These are phyloP conservation scores for Botrytis cinerea DNA, from an alignment of 2,329 filamentous ascomycete species.

Conservation along the genomic window DNA sequence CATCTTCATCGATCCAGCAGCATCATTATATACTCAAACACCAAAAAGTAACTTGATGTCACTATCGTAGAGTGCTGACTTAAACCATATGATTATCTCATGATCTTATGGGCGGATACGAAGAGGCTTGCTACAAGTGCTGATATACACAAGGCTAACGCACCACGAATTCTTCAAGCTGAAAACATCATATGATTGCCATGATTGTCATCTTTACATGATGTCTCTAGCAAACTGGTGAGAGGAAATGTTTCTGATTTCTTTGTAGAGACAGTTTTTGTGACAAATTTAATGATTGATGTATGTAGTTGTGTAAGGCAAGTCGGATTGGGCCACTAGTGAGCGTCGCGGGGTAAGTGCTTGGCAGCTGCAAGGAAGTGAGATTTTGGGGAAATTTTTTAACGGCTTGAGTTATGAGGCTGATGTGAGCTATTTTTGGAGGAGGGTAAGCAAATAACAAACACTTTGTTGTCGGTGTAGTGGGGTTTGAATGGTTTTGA, in stretches of 20 bases:
- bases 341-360: neutral
- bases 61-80: neutral
- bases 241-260: neutral
- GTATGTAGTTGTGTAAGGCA: neutral
- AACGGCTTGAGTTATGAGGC: neutral
- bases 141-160: conserved; percentile 1
- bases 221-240: neutral
- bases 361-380: conserved; percentile 4
- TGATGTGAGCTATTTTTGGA: conserved; percentile 11
- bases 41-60: neutral
- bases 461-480: neutral
- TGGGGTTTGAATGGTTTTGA: neutral
- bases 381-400: neutral
- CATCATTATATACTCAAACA: neutral
- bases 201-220: neutral
- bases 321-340: neutral
- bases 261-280: neutral
- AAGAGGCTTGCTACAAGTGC: conserved; percentile 14
- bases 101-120: neutral
- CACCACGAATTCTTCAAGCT: conserved; percentile 8
- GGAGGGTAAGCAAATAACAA: neutral
- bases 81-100: conserved; percentile 1
- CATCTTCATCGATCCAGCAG: neutral
- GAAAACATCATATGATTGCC: conserved; percentile 14
- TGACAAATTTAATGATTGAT: conserved; percentile 1